A percentile compares a stretch with the other conserved stretches of the same genome.
Conservation (phyloP, 2,329 filamentous ascomycete genomes). For the Aspergillus texensis region DNA sequence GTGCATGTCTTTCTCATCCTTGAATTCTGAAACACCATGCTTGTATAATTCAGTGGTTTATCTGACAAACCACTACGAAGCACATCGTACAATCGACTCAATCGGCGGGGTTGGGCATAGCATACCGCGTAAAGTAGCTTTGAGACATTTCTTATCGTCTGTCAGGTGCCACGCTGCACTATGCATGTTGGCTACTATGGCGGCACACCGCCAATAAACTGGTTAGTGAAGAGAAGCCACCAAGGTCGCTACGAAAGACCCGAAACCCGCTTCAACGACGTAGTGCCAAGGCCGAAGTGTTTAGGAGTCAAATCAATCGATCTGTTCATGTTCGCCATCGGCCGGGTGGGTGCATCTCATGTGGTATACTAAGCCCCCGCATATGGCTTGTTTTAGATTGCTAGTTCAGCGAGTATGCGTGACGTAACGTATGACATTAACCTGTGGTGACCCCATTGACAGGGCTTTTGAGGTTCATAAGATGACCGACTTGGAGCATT, state of each 20-base stretch:
- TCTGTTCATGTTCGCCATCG: neutral
- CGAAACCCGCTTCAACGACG: neutral
- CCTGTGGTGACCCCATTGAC: neutral
- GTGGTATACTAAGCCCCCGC: neutral
- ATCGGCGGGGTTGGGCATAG: neutral
- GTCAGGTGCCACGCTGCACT: conserved; percentile 4
- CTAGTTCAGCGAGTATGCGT: neutral
- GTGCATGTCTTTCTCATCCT: neutral
- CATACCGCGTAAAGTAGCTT: neutral
- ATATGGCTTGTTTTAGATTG: neutral
- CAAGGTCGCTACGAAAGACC: neutral
- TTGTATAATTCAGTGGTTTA: neutral
- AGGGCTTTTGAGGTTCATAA: neutral
- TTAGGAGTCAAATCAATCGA: neutral
- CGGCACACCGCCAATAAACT: neutral
- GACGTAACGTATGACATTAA: neutral
- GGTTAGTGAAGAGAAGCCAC: neutral
- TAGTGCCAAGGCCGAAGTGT: neutral
- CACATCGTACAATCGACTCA: neutral
- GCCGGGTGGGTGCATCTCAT: neutral
- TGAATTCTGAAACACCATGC: neutral
- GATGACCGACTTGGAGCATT: neutral
- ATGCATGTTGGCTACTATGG: neutral
- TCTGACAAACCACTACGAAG: neutral
- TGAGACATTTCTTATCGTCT: neutral